These are phyloP conservation scores for Gigaspora rosea DNA, from an alignment of 192 early-diverging fungal species.

Conservation along the genomic window DNA sequence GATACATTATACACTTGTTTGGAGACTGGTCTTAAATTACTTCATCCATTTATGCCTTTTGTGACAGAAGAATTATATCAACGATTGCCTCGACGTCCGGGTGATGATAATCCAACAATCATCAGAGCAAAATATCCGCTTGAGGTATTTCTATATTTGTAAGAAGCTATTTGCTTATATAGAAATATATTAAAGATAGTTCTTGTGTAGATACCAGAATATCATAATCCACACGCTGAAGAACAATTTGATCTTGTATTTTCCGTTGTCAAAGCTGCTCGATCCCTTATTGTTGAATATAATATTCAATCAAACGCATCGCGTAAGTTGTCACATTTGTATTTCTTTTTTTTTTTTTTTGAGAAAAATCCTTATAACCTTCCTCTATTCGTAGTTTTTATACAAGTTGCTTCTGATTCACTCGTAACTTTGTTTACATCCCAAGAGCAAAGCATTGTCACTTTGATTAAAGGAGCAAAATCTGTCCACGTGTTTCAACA, in stretches of 20 bases:
- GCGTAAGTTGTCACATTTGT: slow-evolving; percentile 39
- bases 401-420: slow-evolving; percentile 37
- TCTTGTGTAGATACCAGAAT: slow-evolving; percentile 45
- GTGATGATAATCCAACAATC: slow-evolving; percentile 69
- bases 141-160: slow-evolving; percentile 7
- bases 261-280: slow-evolving; percentile 72
- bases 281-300: slow-evolving; percentile 79
- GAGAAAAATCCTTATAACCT: neutral
- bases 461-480: slow-evolving; percentile 76
- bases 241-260: slow-evolving; percentile 79
- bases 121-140: slow-evolving; percentile 69
- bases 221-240: slow-evolving; percentile 69
- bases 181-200: slow-evolving; percentile 9
- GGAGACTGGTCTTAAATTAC: slow-evolving; percentile 85
- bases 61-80: slow-evolving; percentile 99
- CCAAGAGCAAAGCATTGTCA: slow-evolving; percentile 64
- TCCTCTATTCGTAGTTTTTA: slow-evolving; percentile 17
- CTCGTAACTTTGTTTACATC: slow-evolving; percentile 51
- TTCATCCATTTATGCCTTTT: slow-evolving; percentile 99
- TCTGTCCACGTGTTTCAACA: slow-evolving; percentile 62
- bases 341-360: neutral
- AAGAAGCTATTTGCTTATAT: neutral
- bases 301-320: slow-evolving; percentile 70
- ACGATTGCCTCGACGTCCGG: slow-evolving; percentile 81
- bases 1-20: slow-evolving; percentile 95